Base-by-base conservation (phyloP, 768 basidiomycete genomes). In the Rhodotorula paludigena region DNA sequence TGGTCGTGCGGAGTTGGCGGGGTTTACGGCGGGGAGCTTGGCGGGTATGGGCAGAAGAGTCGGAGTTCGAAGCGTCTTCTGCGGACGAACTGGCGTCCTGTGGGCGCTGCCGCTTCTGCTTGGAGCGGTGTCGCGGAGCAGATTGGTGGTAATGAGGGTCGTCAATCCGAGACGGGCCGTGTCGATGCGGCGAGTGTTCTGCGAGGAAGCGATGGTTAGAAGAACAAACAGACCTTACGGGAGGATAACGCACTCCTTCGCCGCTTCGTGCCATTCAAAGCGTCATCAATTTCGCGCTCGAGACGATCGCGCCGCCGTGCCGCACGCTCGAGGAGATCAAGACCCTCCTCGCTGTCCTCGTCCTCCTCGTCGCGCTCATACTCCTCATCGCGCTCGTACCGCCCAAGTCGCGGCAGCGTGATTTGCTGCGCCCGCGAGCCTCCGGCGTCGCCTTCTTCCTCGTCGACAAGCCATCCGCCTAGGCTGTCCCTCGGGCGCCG, bases 391-490 rank as follows among this genome's bases (percentile, higher is more conserved):
- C 35, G 49, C 48, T 23, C 57, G 32, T 15, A 32, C 53, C 38
- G 35, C 20, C 52, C 16, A 18, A 20, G 25, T 23, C 21, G 53
- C 4, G 10, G 33, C 32, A 1, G 32, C 21, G 9, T 25, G 23
- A 7, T 14, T 53, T 35, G 35, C 18, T 10, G 21, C 33, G 23
- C 52, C 9, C 21, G 38, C 15, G 12, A 28, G 21, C 33, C 33
- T 28, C 18, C 30, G n/a, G 21, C 58, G n/a, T 30, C 25, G 33
- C 48, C 28, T n/a, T 49, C 60, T 47, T 64, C 68, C 16, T 62
- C 68, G 3, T 54, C 51, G 53, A 68, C 74, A 10, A 74, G 51
- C 74, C 74, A 74, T 7, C 74, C 74, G 4, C 66, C 71, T 0
- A 73, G 45, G 32, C 70, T 66, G 28, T 70, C 65, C 44, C 60